Conservation (phyloP, 768 basidiomycete species). For the Leccinum ochraceum region DNA sequence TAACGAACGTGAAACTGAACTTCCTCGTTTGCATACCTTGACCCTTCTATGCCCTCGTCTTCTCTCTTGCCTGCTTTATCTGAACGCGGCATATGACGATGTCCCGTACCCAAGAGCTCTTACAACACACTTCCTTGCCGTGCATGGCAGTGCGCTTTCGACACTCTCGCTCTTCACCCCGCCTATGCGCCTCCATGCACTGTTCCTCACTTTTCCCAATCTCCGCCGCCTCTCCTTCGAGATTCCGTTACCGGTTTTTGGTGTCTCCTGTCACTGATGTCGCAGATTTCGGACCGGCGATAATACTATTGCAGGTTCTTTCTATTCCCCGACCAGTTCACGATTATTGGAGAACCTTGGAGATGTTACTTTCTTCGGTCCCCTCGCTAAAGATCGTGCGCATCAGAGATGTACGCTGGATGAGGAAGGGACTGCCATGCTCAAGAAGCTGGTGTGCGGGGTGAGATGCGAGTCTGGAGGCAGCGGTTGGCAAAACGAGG, state of each 20-base stretch:
- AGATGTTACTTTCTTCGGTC: no score
- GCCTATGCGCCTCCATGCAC: slow-evolving; percentile 54
- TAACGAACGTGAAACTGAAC: slow-evolving; percentile 42
- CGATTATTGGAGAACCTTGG: slow-evolving; percentile 58
- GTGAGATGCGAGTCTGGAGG: slow-evolving; percentile 77
- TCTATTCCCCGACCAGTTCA: slow-evolving; percentile 73
- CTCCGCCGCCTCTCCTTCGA: slow-evolving; percentile 75
- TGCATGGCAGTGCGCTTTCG: slow-evolving; percentile 56
- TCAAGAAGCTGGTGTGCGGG: slow-evolving; percentile 74
- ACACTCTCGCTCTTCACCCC: slow-evolving; percentile 70
- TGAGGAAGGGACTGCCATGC: slow-evolving; percentile 41
- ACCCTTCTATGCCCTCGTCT: slow-evolving; percentile 67
- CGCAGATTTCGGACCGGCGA: slow-evolving; percentile 31
- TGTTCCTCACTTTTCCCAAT: slow-evolving; percentile 52
- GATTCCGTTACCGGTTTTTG: slow-evolving; percentile 57
- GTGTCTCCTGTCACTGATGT: slow-evolving; percentile 24
- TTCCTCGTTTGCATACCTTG: slow-evolving; percentile 59
- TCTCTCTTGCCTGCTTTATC: slow-evolving; percentile 59
- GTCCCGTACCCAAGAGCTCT: slow-evolving; percentile 58
- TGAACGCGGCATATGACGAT: slow-evolving; percentile 66
- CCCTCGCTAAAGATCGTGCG: no score
- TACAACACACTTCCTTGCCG: slow-evolving; percentile 55
- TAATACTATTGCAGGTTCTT: slow-evolving; percentile 53
- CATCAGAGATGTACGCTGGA: no score
- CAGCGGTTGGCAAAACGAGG: slow-evolving; percentile 56